Evolutionary conservation across 1,284 basidiomycete species (phyloP).

Genomic region (Ceratobasidium sp.): DNA sequence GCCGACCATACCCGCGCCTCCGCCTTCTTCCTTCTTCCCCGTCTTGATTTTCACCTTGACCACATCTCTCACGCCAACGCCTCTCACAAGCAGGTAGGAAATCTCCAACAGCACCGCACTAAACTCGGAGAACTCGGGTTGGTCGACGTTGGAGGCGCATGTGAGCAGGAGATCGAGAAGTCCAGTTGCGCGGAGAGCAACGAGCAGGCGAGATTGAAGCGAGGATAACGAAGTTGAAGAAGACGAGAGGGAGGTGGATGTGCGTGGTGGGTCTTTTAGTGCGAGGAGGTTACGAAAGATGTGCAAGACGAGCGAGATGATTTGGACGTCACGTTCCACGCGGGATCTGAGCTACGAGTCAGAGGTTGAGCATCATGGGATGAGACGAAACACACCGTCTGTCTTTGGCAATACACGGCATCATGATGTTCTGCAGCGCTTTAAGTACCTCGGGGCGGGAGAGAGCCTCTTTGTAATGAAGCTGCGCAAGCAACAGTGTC

Average conservation of each 20-base stretch:
- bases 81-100: constrained; percentile 87
- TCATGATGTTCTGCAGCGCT: constrained; percentile 75
- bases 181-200: constrained; percentile 77
- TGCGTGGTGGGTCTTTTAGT: constrained; percentile 82
- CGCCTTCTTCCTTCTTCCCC: neutral
- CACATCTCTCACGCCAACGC: constrained; percentile 59
- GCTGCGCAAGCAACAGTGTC: constrained; percentile 80
- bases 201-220: constrained; percentile 83
- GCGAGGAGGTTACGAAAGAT: constrained; percentile 91
- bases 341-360: constrained; percentile 63
- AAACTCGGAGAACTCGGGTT: constrained; percentile 82
- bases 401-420: constrained; percentile 76
- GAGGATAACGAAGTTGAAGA: constrained; percentile 66
- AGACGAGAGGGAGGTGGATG: constrained; percentile 78
- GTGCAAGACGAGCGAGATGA: constrained; percentile 90
- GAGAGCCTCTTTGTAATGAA: constrained; percentile 87
- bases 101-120: constrained; percentile 93
- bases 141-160: constrained; percentile 81
- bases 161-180: constrained; percentile 85
- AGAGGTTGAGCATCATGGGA: neutral
- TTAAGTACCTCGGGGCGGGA: constrained; percentile 75
- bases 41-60: constrained; percentile 25
- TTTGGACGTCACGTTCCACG: constrained; percentile 82
- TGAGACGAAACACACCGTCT: constrained; percentile 55
- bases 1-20: constrained; percentile 34